Conservation (phyloP, 176 grass and related monocot species). For the Ananas comosus region DNA sequence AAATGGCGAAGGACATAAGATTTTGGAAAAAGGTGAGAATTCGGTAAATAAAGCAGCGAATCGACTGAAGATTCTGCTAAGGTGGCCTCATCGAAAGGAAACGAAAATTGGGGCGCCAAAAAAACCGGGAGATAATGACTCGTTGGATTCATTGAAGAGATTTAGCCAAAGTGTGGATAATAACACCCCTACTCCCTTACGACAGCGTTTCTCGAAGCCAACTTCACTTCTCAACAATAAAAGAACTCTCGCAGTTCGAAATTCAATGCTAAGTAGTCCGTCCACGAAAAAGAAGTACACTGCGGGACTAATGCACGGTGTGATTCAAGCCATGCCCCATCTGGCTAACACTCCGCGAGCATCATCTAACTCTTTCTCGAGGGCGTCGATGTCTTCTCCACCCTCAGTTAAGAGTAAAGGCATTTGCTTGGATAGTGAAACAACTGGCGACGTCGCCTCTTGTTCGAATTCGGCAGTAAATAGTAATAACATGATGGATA, state of each 20-base stretch:
- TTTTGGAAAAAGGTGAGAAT: conserved; percentile 47
- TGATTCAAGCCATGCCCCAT: conserved; percentile 76
- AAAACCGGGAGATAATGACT: conserved; percentile 33
- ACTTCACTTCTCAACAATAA: conserved; percentile 52
- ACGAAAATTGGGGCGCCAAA: conserved; percentile 41
- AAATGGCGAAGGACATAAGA: conserved; percentile 25
- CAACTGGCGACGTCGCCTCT: conserved; percentile 33
- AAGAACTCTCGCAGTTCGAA: conserved; percentile 58
- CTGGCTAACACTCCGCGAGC: conserved; percentile 20
- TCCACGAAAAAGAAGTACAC: conserved; percentile 65
- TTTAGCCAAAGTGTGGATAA: conserved; percentile 23
- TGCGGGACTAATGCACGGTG: conserved; percentile 57
- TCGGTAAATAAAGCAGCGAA: conserved; percentile 56
- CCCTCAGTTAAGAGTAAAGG: conserved; percentile 45
- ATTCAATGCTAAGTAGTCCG: conserved; percentile 29
- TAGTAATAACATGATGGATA: conserved; percentile 12
- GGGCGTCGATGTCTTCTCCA: conserved; percentile 27
- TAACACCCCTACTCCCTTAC: conserved; percentile 49
- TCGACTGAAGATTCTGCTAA: conserved; percentile 70
- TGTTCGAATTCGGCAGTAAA: conserved; percentile 56
- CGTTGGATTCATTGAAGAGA: conserved; percentile 59
- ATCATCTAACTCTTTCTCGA: conserved; percentile 6
- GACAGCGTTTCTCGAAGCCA: conserved; percentile 51
- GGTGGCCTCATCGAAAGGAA: conserved; percentile 61
- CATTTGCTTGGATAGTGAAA: conserved; percentile 36